Evolutionary conservation across 2,329 filamentous ascomycete species (phyloP).

Genomic region (Claviceps quebecensis): DNA sequence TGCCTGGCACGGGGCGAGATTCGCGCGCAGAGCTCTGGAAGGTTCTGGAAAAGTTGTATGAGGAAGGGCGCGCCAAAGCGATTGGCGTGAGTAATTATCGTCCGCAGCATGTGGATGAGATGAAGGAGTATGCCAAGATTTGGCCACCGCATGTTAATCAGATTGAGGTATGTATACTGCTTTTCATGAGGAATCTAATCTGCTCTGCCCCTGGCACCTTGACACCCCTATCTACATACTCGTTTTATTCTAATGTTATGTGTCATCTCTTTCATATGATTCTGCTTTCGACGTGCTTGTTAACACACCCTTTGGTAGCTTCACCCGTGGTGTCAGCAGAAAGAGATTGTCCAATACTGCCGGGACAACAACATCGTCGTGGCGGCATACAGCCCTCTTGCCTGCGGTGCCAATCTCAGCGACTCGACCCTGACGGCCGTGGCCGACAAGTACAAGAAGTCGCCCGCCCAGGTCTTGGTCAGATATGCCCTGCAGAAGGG

Average conservation of each 20-base stretch:
- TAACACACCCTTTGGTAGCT: slow-evolving; percentile 29
- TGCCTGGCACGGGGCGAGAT: slow-evolving; percentile 38
- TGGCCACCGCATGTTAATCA: slow-evolving; percentile 65
- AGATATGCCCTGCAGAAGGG: slow-evolving; percentile 57
- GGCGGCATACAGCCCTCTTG: slow-evolving; percentile 27
- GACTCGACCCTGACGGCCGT: slow-evolving; percentile 43
- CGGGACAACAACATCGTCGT: slow-evolving; percentile 59
- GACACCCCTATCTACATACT: no score
- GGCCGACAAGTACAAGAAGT: slow-evolving; percentile 44
- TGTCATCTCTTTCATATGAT: neutral
- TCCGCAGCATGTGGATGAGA: slow-evolving; percentile 51
- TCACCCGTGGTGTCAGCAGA: slow-evolving; percentile 54
- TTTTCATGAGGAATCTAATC: no score
- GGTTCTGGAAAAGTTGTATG: slow-evolving; percentile 47
- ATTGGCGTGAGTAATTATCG: slow-evolving; percentile 66
- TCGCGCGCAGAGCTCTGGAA: slow-evolving; percentile 50
- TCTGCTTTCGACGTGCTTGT: neutral
- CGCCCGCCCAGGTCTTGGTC: slow-evolving; percentile 51
- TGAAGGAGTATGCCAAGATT: slow-evolving; percentile 48
- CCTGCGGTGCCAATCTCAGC: slow-evolving; percentile 21
- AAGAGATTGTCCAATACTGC: slow-evolving; percentile 36
- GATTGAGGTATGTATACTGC: slow-evolving; percentile 45
- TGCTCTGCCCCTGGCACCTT: neutral
- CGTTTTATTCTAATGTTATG: no score
- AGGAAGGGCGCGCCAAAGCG: slow-evolving; percentile 44